phyloP scores from a whole-genome alignment of 768 basidiomycete genomes.

The Postia placenta region DNA sequence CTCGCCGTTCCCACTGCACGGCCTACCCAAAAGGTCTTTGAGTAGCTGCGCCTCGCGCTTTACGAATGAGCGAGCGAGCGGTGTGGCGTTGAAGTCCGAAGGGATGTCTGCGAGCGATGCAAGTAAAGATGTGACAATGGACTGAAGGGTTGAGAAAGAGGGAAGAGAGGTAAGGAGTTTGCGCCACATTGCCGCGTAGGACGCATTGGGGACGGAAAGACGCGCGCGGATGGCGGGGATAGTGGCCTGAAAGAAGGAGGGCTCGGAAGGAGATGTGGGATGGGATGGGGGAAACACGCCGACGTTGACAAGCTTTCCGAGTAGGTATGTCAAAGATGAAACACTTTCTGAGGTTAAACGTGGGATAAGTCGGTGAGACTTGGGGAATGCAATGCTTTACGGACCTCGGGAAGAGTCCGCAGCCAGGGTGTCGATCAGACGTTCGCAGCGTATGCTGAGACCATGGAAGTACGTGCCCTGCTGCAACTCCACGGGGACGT shows the following conservation, averaged over 20 bases:
- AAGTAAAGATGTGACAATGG: conserved; percentile 55
- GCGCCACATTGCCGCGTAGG: conserved; percentile 49
- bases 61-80: conserved; percentile 34
- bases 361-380: too few relatives aligned
- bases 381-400: conserved; percentile 15
- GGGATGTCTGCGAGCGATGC: conserved; percentile 34
- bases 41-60: conserved; percentile 54
- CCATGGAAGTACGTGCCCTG: conserved; percentile 50
- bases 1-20: conserved; percentile 37
- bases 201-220: conserved; percentile 21
- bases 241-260: conserved; percentile 60
- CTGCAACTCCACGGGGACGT: conserved; percentile 44
- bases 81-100: conserved; percentile 25
- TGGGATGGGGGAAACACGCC: conserved; percentile 55
- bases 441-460: conserved; percentile 47
- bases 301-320: conserved; percentile 61
- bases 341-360: conserved; percentile 27
- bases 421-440: conserved; percentile 42
- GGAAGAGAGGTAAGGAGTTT: conserved; percentile 39
- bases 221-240: conserved; percentile 43
- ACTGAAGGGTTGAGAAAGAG: conserved; percentile 47
- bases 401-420: conserved; percentile 34
- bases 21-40: conserved; percentile 43
- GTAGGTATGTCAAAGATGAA: conserved; percentile 43
- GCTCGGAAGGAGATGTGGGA: conserved; percentile 49